Evolutionary conservation across 169 alveolate species (phyloP), one percentile per base, ranked within the genome.

Genomic region (Blepharisma undulans): DNA sequence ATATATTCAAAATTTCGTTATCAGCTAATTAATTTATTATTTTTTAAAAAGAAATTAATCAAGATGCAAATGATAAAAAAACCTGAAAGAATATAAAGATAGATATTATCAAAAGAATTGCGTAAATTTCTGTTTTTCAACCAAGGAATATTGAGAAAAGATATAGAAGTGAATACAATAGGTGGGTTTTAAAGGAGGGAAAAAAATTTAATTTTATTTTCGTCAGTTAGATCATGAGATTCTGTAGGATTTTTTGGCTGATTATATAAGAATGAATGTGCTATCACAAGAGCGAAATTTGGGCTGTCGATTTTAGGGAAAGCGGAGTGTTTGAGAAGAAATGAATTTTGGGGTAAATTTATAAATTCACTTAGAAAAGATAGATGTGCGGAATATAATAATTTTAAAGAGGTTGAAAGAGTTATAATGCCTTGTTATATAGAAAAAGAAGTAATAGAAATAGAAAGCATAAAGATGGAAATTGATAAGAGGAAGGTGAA

Each of bases 121-220:
- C n/a, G n/a, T n/a, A n/a, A n/a, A n/a, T n/a, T n/a, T n/a, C n/a
- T n/a, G n/a, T n/a, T n/a, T n/a, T n/a, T n/a, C n/a, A n/a, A n/a
- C n/a, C n/a, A n/a, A n/a, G n/a, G n/a, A n/a, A n/a, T n/a, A n/a
- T n/a, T n/a, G n/a, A n/a, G n/a, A n/a, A n/a, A n/a, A n/a, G 86
- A 59, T 4, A 59, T 98, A 2, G 99, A 99, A 93, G 98, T 99
- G 5, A 96, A 98, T 89, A 98, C 99, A 0, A 99, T 99, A 16
- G 99, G 99, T 93, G 99, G 99, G 14, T 99, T 98, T 94, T 99
- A 99, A 95, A 99, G 99, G 1, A 95, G 99, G 93, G 99, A 99
- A 95, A 98, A 98, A 91, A 99, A 98, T 85, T 96, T 98, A 16
- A 98, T 99, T 25, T 97, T 99, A 16, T 98, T 99, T 93, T 98